Evolutionary conservation across 2,329 filamentous ascomycete species (phyloP).

Genomic region (Botrytis squamosa): DNA sequence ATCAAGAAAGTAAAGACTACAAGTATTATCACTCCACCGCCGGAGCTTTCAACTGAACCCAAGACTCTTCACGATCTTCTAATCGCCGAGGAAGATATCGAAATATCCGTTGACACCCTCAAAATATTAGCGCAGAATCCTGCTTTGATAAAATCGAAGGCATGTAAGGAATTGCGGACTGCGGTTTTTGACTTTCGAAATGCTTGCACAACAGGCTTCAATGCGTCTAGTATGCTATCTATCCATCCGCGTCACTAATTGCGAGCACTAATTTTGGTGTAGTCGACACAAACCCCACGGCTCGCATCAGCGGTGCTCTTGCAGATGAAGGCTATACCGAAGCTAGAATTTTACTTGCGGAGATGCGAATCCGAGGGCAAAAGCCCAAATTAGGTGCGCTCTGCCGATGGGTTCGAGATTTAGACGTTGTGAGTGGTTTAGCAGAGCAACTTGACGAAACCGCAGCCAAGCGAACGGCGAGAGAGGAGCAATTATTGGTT

Average conservation of each 20-base stretch:
- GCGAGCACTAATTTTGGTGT: slow-evolving; percentile 23
- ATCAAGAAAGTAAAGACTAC: slow-evolving; percentile 44
- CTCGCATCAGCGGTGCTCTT: slow-evolving; percentile 63
- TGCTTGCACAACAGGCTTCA: slow-evolving; percentile 65
- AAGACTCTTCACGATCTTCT: slow-evolving; percentile 53
- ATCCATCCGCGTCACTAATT: slow-evolving; percentile 24
- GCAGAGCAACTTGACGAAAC: slow-evolving; percentile 52
- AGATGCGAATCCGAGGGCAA: slow-evolving; percentile 67
- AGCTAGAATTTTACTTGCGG: slow-evolving; percentile 63
- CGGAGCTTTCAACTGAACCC: slow-evolving; percentile 44
- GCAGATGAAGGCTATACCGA: slow-evolving; percentile 64
- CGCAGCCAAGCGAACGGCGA: slow-evolving; percentile 42
- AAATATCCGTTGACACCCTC: slow-evolving; percentile 65
- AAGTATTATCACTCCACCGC: slow-evolving; percentile 40
- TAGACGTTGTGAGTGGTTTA: slow-evolving; percentile 67
- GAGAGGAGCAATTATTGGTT: slow-evolving; percentile 55
- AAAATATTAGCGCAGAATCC: slow-evolving; percentile 58
- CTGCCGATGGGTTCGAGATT: slow-evolving; percentile 70
- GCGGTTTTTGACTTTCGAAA: slow-evolving; percentile 69
- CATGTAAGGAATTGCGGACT: slow-evolving; percentile 63
- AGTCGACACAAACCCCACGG: slow-evolving; percentile 62
- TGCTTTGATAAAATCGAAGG: slow-evolving; percentile 63
- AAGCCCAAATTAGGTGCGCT: slow-evolving; percentile 66
- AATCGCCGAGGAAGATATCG: slow-evolving; percentile 66
- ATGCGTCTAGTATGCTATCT: slow-evolving; percentile 48